A percentile compares a stretch with the other conserved stretches of the same genome.
Conservation (phyloP, 2,329 filamentous ascomycete species). For the Arthrobotrys entomopaga region DNA sequence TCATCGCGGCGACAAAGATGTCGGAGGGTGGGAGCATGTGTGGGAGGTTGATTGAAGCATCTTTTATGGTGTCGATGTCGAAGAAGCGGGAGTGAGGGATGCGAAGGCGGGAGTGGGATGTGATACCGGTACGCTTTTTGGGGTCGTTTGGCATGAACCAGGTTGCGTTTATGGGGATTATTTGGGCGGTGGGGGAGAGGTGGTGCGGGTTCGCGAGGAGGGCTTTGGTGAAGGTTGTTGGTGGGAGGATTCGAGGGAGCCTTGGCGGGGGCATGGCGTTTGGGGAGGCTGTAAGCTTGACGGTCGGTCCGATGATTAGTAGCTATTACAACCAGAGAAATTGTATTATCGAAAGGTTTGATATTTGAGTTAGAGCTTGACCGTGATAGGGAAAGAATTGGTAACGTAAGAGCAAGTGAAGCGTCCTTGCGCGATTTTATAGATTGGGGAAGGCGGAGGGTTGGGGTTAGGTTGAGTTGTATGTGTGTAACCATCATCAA, state of each 20-base stretch:
- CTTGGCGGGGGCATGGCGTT: slow-evolving; percentile 67
- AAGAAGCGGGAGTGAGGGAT: slow-evolving; percentile 95
- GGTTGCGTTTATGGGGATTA: slow-evolving; percentile 87
- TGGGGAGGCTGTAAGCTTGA: background rate
- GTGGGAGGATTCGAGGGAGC: slow-evolving; percentile 85
- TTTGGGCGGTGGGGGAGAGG: slow-evolving; percentile 81
- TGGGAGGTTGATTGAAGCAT: slow-evolving; percentile 86
- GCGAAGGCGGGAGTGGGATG: slow-evolving; percentile 66
- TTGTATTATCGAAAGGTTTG: too few relatives aligned
- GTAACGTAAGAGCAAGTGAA: too few relatives aligned
- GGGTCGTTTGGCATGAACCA: slow-evolving; percentile 97
- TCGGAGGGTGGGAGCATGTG: slow-evolving; percentile 92
- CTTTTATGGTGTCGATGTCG: slow-evolving; percentile 90
- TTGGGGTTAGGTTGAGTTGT: too few relatives aligned
- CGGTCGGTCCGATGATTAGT: background rate
- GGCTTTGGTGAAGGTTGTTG: slow-evolving; percentile 81
- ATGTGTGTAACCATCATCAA: too few relatives aligned
- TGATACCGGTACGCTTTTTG: slow-evolving; percentile 72
- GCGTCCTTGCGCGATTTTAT: too few relatives aligned
- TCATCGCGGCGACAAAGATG: slow-evolving; percentile 87
- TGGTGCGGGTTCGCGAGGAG: slow-evolving; percentile 83
- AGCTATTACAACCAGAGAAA: too few relatives aligned
- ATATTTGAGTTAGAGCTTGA: too few relatives aligned
- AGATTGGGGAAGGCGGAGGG: too few relatives aligned
- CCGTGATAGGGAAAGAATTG: too few relatives aligned